A percentile compares a stretch with the other conserved stretches of the same genome.
Evolutionary conservation across 2,329 filamentous ascomycete genomes (phyloP).

Genomic region (Cercospora sesami): DNA sequence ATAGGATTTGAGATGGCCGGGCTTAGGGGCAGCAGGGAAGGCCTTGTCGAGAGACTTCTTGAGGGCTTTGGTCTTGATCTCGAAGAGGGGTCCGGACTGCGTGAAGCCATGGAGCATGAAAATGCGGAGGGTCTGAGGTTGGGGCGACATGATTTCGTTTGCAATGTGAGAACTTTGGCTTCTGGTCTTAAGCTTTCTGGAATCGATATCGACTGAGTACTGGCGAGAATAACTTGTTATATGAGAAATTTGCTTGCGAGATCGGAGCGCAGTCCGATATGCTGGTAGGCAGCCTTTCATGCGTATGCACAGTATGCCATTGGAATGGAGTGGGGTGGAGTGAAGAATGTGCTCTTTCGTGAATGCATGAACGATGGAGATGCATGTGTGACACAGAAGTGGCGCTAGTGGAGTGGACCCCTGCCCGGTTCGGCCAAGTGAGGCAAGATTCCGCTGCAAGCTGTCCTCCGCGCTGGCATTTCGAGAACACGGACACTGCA

Average conservation of each 20-base stretch:
- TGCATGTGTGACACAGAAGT: neutral
- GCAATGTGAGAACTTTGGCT: neutral
- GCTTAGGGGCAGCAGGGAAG: slow-evolving; percentile 61
- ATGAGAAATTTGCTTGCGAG: neutral
- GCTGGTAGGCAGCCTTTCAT: neutral
- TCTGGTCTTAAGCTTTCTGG: neutral
- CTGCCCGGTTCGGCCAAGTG: slow-evolving; percentile 7
- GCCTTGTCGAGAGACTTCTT: slow-evolving; percentile 76
- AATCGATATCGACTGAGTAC: neutral
- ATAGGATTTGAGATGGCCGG: slow-evolving; percentile 40
- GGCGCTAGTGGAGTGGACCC: neutral
- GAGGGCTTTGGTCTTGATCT: slow-evolving; percentile 81
- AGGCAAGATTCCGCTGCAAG: slow-evolving; percentile 14
- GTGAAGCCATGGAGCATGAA: slow-evolving; percentile 71
- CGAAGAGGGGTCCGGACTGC: slow-evolving; percentile 83
- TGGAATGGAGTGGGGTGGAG: neutral
- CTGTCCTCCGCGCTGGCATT: slow-evolving; percentile 11
- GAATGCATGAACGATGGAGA: neutral
- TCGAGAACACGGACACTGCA: slow-evolving; percentile 10
- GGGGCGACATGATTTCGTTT: neutral
- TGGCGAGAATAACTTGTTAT: neutral
- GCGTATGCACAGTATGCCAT: neutral
- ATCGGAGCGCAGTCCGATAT: neutral
- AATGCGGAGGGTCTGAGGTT: slow-evolving; percentile 44
- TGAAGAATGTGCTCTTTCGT: neutral